Evolutionary conservation across 345 rosid genomes (phyloP).

Genomic region (Salix dunnii): DNA sequence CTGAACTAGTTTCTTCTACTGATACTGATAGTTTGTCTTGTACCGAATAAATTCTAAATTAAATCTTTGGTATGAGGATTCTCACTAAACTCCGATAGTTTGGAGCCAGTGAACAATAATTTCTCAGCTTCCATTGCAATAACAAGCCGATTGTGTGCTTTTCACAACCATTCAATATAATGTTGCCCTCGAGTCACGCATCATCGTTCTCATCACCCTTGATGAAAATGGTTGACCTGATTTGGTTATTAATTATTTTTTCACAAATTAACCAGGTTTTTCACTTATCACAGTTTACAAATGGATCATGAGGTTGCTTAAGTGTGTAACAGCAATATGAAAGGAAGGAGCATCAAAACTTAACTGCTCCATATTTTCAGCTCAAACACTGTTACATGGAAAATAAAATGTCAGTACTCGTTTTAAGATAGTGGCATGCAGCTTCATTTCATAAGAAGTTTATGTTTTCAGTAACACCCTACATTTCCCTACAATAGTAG

Average conservation of each 20-base stretch:
- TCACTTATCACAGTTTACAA: background rate
- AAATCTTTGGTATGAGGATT: slow-evolving; percentile 15
- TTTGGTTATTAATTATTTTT: too few relatives aligned
- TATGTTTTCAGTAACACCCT: background rate
- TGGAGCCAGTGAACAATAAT: background rate
- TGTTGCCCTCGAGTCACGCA: background rate
- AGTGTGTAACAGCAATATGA: background rate
- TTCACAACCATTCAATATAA: background rate
- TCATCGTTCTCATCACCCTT: background rate
- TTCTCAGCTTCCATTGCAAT: background rate
- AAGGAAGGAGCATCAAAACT: background rate
- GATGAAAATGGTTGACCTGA: background rate
- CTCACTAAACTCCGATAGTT: background rate
- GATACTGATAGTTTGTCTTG: background rate
- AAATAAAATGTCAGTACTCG: background rate
- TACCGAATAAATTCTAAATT: slow-evolving; percentile 20
- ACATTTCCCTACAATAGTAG: background rate
- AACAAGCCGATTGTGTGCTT: background rate
- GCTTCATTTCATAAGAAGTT: background rate
- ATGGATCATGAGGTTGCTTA: background rate
- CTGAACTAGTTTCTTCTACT: background rate
- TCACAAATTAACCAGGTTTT: background rate
- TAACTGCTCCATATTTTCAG: background rate
- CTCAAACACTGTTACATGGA: background rate
- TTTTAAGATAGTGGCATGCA: background rate